Base-by-base conservation (phyloP, 1,139 yeast species). In the Suhomyces bribrorum region DNA sequence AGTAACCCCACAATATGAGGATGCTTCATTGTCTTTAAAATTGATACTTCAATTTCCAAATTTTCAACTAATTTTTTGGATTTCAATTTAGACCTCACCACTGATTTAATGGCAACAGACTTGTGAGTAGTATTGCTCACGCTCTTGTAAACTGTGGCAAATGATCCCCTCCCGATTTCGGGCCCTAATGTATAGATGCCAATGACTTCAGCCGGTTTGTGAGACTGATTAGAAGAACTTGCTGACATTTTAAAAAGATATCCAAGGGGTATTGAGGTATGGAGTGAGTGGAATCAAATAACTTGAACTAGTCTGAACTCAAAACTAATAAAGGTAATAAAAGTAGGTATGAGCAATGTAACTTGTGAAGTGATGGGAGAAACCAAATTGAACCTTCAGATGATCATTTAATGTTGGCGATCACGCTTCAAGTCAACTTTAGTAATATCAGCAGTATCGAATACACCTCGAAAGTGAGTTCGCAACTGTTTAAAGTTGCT, bases 111-210 rank as follows among this genome's bases (percentile, higher is more conserved):
- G 16, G 97, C 97, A 32, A 87, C 92, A 0, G 88, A 75, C 33
- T 69, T 66, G 47, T 73, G 74, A 7, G 80, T 73, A 38, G 62
- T 64, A 40, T 59, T 62, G 42, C 68, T 62, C 32, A 65, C 61
- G 47, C 75, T 66, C 53, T 71, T 72, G 68, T 86, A 92, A 18
- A 92, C 98, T 46, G 83, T 84, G 41, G 98, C 98, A 66, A 89
- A 92, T 14, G 96, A 88, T 23, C 98, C 98, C 52, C 85, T 79
- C 12, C 98, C 98, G 31, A 92, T 88, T 61, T 88, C 89, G 15
- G 81, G 75, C 14, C 86, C 87, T 18, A 81, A 67, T 27, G 68
- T 63, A 56, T 77, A 79, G 42, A 63, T 62, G 8, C 78, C 78
- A 5, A 76, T 62, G 32, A 45, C 44, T 16, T 49, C 50, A 14